Evolutionary conservation across 106 monocot genomes (phyloP), one percentile per base, ranked within the genome.

Genomic region (Dendrobium chrysotoxum): DNA sequence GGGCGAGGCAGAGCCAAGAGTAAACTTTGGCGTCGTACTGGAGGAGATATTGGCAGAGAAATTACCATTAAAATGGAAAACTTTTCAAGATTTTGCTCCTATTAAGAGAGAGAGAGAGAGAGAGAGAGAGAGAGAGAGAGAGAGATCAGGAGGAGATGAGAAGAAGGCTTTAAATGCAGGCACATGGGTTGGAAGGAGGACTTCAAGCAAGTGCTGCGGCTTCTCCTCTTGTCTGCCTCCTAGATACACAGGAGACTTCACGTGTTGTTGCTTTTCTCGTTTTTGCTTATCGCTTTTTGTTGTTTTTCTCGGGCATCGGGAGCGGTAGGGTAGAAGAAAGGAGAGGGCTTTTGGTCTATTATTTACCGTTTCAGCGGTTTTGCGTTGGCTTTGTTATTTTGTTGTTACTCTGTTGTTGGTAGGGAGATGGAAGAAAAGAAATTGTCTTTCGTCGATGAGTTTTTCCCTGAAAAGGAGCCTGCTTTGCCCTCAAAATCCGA

Each of bases 381-480:
- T 40, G 6, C 21, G 50, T 50, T 50, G 11, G 50, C 13, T 50
- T 50, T 50, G 50, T 50, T 50, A 13, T 73, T 40, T 23, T 45
- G n/a, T 13, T n/a, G 44, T 23, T n/a, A 28, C 21, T 75, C 45
- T 74, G 5, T 41, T 74, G 40, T 75, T 46, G 17, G 74, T 46
- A 13, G 42, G 18, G 42, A 25, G 45, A 75, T 75, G 75, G 75
- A 75, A 46, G 75, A 35, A 18, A 75, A 75, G 42, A 75, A 75
- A 75, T 75, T 25, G 25, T 75, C 75, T 38, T 46, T 75, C 16
- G 46, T 75, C 2, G 75, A 75, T 20, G 75, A 75, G 25, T 38
- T 75, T 75, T 75, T 75, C 45, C 75, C 75, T 26, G 42, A 25
- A 75, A 75, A 75, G 45, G 75, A 42, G 75, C 46, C 75, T 25